Percentiles rank a stretch among this genome's conserved stretches.
Evolutionary conservation across 169 alveolate genomes (phyloP).

Genomic region (Plasmodium fragile): DNA sequence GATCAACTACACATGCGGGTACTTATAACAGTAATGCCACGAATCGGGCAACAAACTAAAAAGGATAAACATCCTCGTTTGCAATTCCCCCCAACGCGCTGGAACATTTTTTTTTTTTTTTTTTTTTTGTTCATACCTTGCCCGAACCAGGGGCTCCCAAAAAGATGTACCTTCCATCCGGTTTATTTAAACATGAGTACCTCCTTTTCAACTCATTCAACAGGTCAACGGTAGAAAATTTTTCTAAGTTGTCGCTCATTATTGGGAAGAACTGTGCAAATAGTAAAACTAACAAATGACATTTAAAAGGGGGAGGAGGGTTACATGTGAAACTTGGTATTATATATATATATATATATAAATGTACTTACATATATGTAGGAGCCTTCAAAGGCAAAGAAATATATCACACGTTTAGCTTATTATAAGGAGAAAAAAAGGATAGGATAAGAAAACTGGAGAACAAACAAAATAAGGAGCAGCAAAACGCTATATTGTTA

Average conservation of each 20-base stretch:
- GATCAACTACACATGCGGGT: background rate
- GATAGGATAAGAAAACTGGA: background rate
- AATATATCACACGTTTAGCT: background rate
- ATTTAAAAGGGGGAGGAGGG: conserved; percentile 4
- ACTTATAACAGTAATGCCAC: background rate
- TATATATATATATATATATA: no score
- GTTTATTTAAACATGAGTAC: conserved; percentile 84
- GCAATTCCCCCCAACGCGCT: background rate
- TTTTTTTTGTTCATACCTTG: conserved; percentile 76
- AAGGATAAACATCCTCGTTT: background rate
- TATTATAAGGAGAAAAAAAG: background rate
- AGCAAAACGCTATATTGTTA: background rate
- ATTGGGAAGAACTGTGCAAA: background rate
- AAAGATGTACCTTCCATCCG: conserved; percentile 83
- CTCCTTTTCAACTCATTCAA: conserved; percentile 82
- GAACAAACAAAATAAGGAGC: background rate
- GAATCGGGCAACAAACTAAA: background rate
- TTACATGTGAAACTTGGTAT: conserved; percentile 4
- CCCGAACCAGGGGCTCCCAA: conserved; percentile 90
- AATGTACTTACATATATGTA: conserved; percentile 8
- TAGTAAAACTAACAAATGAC: conserved; percentile 33
- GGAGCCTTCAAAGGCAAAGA: background rate
- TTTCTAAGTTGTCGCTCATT: conserved; percentile 76
- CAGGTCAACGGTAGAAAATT: conserved; percentile 80
- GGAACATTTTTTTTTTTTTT: background rate